Evolutionary conservation across 108 stramenopile species (phyloP).

Genomic region (Pseudonitzschia multiseries): DNA sequence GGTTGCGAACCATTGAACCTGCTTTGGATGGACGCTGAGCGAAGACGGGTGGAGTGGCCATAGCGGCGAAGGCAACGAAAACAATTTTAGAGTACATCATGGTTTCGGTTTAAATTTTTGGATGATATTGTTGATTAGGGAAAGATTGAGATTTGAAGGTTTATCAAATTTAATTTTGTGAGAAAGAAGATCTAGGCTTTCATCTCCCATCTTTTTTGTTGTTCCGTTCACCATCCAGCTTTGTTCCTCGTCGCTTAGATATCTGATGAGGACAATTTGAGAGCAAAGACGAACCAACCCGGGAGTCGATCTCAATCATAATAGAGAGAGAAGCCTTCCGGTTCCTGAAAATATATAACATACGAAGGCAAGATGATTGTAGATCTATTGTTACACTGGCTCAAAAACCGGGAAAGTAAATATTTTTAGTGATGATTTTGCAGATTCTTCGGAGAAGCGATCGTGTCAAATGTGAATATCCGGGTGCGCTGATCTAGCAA

Average conservation of each 20-base stretch:
- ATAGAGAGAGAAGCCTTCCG: neutral
- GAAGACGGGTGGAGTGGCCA: neutral
- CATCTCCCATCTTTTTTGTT: no score
- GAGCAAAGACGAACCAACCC: neutral
- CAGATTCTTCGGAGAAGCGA: no score
- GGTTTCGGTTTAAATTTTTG: neutral
- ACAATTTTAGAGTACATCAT: neutral
- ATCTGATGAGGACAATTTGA: no score
- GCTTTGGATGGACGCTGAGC: neutral
- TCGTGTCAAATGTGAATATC: no score
- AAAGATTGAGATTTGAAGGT: neutral
- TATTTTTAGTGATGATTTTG: no score
- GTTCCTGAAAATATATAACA: no score
- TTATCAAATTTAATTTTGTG: neutral
- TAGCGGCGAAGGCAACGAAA: neutral
- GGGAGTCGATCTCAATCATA: neutral
- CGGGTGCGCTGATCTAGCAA: no score
- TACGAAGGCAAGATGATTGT: no score
- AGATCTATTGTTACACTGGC: no score
- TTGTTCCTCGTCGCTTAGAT: no score
- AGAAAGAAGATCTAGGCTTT: neutral
- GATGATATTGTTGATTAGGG: neutral
- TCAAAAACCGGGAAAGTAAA: no score
- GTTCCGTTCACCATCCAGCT: no score
- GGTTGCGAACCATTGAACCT: neutral